Conservation (phyloP, 2,329 filamentous ascomycete genomes). For the Diaporthe citriasiana region DNA sequence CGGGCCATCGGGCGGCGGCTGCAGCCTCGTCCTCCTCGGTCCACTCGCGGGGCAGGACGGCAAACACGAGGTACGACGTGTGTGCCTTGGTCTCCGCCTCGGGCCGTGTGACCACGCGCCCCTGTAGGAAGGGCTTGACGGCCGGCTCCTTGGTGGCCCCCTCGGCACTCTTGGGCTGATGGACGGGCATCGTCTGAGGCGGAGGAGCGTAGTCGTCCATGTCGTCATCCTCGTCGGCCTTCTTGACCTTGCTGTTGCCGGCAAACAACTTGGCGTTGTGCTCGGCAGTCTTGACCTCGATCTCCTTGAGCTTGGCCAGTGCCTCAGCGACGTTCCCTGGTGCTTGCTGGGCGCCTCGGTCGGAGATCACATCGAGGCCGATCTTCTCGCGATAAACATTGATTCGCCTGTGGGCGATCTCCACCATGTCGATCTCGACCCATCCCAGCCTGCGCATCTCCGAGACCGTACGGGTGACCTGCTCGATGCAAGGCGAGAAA, state of each 20-base stretch:
- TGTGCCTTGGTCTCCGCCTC: slow-evolving; percentile 95
- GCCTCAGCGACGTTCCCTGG: slow-evolving; percentile 86
- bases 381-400: slow-evolving; percentile 87
- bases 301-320: slow-evolving; percentile 77
- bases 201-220: slow-evolving; percentile 42
- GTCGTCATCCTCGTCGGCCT: slow-evolving; percentile 47
- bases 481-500: slow-evolving; percentile 97
- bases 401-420: slow-evolving; percentile 83
- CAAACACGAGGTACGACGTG: slow-evolving; percentile 97
- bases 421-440: slow-evolving; percentile 94
- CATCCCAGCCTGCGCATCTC: slow-evolving; percentile 85
- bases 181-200: slow-evolving; percentile 46
- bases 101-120: slow-evolving; percentile 82
- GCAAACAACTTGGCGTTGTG: slow-evolving; percentile 59
- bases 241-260: slow-evolving; percentile 51
- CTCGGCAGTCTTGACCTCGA: slow-evolving; percentile 77
- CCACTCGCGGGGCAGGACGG: slow-evolving; percentile 90
- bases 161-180: slow-evolving; percentile 35
- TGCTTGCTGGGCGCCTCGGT: slow-evolving; percentile 78
- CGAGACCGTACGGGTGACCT: slow-evolving; percentile 89
- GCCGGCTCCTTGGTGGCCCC: slow-evolving; percentile 25
- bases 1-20: slow-evolving; percentile 75
- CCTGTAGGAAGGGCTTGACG: slow-evolving; percentile 78
- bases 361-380: slow-evolving; percentile 74
- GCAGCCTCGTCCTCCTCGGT: slow-evolving; percentile 82